Base-by-base conservation (phyloP, 352 stramenopile species). In the Phytopythium vexans region DNA sequence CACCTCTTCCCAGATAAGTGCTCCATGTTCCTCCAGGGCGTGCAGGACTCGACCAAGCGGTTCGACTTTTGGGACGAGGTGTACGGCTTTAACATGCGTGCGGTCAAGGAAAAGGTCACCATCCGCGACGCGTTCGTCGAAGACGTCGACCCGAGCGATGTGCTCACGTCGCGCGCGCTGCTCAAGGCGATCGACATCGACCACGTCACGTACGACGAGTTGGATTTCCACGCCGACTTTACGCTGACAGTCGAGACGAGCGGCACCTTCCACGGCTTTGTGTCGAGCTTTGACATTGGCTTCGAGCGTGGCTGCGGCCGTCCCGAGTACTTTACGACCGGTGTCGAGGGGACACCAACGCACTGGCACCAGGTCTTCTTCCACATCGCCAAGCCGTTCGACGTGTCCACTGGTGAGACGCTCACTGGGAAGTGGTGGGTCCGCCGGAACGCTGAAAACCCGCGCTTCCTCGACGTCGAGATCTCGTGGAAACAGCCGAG, bases 361-460 rank as follows among this genome's bases (percentile, higher is more conserved):
- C 97, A 99, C 71, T 99, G 97, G 97, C 98, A 99, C 68, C 97
- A 99, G 64, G 96, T 96, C 11, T 93, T 98, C n/a, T 97, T 99
- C 63, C 98, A 98, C 69, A 52, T 98, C n/a, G 71, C 80, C 35
- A 68, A 88, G 37, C 80, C 88, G 8, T 82, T 98, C 45, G 58
- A 55, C 0, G 83, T 96, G 10, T 64, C 67, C 39, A 63, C 74
- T 16, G 90, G 88, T 31, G 89, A 97, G n/a, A 38, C 54, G 39
- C 59, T 98, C 32, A 57, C 64, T 11, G 94, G 93, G 21, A 97
- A 87, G 54, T 94, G 96, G 75, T 83, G 70, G 59, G 79, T 92
- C 60, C 76, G 77, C 37, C 86, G 88, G 35, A 98, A 98, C 54
- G 84, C 86, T 32, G 72, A 94, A 54, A 98, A 98, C 72, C 92